Conservation (phyloP, 805 yeast species). For the Yarrowia divulgata region DNA sequence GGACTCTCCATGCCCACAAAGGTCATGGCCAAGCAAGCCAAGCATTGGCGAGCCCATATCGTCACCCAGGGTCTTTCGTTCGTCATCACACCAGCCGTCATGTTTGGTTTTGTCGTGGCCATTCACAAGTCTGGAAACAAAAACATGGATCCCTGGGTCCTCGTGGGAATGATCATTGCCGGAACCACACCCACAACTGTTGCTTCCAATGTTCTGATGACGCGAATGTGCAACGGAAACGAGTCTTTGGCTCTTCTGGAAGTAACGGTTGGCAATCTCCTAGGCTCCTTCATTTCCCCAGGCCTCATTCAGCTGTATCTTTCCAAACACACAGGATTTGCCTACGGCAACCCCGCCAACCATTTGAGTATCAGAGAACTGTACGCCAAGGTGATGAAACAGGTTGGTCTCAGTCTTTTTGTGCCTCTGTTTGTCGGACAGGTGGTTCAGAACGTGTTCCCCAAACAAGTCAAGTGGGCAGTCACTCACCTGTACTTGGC, state of each 20-base stretch:
- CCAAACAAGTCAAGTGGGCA: conserved; percentile 68
- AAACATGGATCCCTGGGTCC: conserved; percentile 72
- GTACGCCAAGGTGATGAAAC: conserved; percentile 83
- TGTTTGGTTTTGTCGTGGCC: conserved; percentile 75
- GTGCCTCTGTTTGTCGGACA: conserved; percentile 89
- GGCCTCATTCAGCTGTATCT: conserved; percentile 78
- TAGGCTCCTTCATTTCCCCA: conserved; percentile 90
- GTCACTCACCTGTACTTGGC: conserved; percentile 64
- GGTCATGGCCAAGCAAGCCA: conserved; percentile 64
- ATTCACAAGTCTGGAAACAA: conserved; percentile 64
- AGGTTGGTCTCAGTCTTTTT: conserved; percentile 82
- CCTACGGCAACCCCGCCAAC: conserved; percentile 79
- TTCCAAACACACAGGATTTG: conserved; percentile 60
- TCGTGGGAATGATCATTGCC: conserved; percentile 82
- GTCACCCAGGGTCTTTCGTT: conserved; percentile 73
- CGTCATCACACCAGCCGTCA: conserved; percentile 70
- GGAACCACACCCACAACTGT: conserved; percentile 92
- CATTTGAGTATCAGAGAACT: conserved; percentile 59
- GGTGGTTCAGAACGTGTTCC: conserved; percentile 72
- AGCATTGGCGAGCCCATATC: conserved; percentile 83
- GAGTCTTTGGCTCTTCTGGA: conserved; percentile 79
- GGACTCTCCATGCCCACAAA: conserved; percentile 79
- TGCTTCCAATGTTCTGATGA: conserved; percentile 91
- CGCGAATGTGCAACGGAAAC: conserved; percentile 83
- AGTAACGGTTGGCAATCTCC: conserved; percentile 80